Conservation (phyloP, 768 basidiomycete species). For the Austroboletus eburneus region DNA sequence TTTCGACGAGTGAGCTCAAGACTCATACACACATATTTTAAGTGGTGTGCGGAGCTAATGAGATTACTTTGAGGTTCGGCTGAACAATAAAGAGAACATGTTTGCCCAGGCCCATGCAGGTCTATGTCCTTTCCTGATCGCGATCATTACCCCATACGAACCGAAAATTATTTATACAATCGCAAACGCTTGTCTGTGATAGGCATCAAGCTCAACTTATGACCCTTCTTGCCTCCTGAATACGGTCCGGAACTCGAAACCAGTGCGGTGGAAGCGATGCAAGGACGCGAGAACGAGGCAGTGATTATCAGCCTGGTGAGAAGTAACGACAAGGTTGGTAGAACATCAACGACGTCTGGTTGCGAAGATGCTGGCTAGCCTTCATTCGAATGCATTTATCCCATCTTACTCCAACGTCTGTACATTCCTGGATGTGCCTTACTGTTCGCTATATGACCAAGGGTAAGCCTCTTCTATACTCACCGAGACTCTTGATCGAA, state of each 20-base stretch:
- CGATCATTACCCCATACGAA: slow-evolving; percentile 84
- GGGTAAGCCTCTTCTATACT: slow-evolving; percentile 51
- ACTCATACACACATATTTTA: no score
- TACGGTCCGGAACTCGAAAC: slow-evolving; percentile 73
- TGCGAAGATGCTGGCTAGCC: slow-evolving; percentile 96
- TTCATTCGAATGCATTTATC: slow-evolving; percentile 83
- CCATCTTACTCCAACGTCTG: slow-evolving; percentile 88
- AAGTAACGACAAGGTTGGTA: slow-evolving; percentile 75
- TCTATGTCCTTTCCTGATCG: slow-evolving; percentile 68
- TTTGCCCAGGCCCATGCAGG: slow-evolving; percentile 58
- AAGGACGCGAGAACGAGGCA: slow-evolving; percentile 94
- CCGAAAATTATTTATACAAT: no score
- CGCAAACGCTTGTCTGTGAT: no score
- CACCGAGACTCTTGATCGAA: neutral
- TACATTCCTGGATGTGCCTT: slow-evolving; percentile 83
- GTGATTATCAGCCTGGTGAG: slow-evolving; percentile 90
- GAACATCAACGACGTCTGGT: no score
- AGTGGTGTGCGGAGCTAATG: no score
- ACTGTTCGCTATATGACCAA: slow-evolving; percentile 86
- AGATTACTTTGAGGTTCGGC: no score
- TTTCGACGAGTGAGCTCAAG: slow-evolving; percentile 22
- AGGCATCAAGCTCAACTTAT: slow-evolving; percentile 96
- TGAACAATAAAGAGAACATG: no score
- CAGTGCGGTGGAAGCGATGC: slow-evolving; percentile 95
- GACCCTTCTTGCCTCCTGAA: slow-evolving; percentile 65